Percentiles rank a stretch among this genome's conserved stretches.
Conservation (phyloP, 2,329 filamentous ascomycete species). For the Aspergillus sp. region DNA sequence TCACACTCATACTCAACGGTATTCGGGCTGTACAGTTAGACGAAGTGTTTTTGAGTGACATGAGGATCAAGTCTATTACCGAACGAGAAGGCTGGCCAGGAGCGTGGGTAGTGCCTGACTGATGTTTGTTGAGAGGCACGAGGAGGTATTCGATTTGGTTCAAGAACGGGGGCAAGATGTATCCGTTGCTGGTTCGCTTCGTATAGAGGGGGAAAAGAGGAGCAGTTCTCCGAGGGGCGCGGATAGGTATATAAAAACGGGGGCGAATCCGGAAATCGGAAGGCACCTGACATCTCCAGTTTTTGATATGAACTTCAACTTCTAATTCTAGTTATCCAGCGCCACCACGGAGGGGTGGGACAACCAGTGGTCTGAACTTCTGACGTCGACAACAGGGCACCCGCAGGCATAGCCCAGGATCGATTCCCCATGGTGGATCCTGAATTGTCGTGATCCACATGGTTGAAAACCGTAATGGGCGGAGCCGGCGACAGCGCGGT, state of each 20-base stretch:
- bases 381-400: slow-evolving; percentile 12
- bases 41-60: background rate
- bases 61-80: background rate
- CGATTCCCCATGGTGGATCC: slow-evolving; percentile 9
- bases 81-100: background rate
- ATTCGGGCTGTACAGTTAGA: background rate
- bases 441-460: slow-evolving; percentile 3
- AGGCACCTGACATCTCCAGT: slow-evolving; percentile 3
- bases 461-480: background rate
- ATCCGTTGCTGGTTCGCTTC: background rate
- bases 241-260: background rate
- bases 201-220: background rate
- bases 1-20: slow-evolving; percentile 1
- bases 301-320: slow-evolving; percentile 2
- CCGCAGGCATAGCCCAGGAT: background rate
- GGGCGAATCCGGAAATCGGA: background rate
- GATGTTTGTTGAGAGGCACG: background rate
- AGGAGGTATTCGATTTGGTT: background rate
- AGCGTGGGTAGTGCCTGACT: background rate
- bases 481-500: background rate
- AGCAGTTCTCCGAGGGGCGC: background rate
- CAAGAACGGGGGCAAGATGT: background rate
- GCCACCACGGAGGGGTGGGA: slow-evolving; percentile 4
- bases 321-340: slow-evolving; percentile 1
- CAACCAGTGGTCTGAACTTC: background rate